Evolutionary conservation across 2,329 filamentous ascomycete species (phyloP), one percentile per base, ranked within the genome.

Genomic region (Trichoderma koningiopsis): DNA sequence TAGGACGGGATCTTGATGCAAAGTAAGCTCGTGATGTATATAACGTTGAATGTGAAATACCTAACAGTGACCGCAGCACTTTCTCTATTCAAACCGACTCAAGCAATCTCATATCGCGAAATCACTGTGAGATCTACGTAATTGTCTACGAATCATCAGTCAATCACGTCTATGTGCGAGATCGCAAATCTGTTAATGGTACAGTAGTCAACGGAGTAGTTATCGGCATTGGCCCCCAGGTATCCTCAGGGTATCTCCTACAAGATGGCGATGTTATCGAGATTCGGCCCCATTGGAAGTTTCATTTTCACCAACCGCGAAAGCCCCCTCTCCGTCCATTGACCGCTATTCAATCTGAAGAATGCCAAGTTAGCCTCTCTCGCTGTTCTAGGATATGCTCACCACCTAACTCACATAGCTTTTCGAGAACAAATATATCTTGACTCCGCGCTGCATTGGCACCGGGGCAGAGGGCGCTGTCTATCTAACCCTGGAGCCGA

Each of bases 121-220:
- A 82, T 31, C 86, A 88, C 66, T 85, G 86, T 71, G 84, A 87
- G 72, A 78, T 88, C 37, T 89, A 88, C 74, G 83, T 83, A 1
- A 77, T 88, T 52, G 74, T 83, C 11, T 87, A 87, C 70, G 85
- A 87, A 56, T 75, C 77, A 24, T 77, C 75, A 10, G 68, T 77
- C 72, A 78, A 79, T 56, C 76, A 87, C 66, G 76, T 88, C 52
- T 89, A 87, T 71, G 85, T 87, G 33, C 83, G 86, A 16, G 87
- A 89, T 72, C 82, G 84, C 29, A 82, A 83, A 64, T 88, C 87
- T 5, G 78, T 78, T 19, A 85, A 85, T 66, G 87, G 87, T 2
- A 88, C 86, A 0, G 84, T 79, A 63, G 82, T 89, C 47, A 87
- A 88, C 68, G 80, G 76, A 0, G 60, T 74, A 0, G 76, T 81